Evolutionary conservation across 2,329 filamentous ascomycete species (phyloP), one percentile per base, ranked within the genome.

Genomic region (Diplodia sapinea): DNA sequence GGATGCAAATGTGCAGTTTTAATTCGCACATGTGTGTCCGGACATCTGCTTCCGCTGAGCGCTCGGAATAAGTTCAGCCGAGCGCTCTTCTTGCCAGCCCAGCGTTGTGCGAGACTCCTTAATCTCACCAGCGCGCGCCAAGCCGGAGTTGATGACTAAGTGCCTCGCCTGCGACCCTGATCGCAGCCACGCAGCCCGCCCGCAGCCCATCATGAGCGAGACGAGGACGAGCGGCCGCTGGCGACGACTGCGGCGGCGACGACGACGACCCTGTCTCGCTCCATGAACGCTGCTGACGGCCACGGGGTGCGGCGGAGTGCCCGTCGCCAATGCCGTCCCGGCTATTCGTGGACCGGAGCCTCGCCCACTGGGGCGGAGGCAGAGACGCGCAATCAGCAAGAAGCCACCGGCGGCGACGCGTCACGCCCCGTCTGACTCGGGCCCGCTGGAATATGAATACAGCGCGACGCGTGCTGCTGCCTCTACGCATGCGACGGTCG

Each of bases 71-170:
- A 26, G 26, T 26, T 26, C 26, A 26, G 26, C 56, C 26, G 56
- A 49, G n/a, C 29, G 59, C 29, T 38, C 47, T 63, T 52, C 33
- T 38, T 33, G 57, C 59, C 59, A 51, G 31, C 47, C 59, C 59
- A 51, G 59, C 43, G 59, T 50, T 47, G 59, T 7, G 43, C 47
- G 59, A 26, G 52, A 63, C 59, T 65, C 62, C 62, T 65, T 65
- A 65, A 54, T 65, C 55, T 51, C 57, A 50, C 26, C 29, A 20
- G 26, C 13, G 17, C 59, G 17, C 29, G 57, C 57, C 57, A 62
- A 62, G 57, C 40, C 36, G 20, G 55, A 13, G 56, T 43, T 38
- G 47, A 38, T 38, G 59, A 20, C 43, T 47, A 47, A 47, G 17
- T 31, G n/a, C 59, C 43, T 51, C 43, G 59, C 43, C 59, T 43